Percentiles rank a stretch among this genome's conserved stretches.
Conservation (phyloP, 2,329 filamentous ascomycete species). For the Xenosphaeropsis pyriputrescens region DNA sequence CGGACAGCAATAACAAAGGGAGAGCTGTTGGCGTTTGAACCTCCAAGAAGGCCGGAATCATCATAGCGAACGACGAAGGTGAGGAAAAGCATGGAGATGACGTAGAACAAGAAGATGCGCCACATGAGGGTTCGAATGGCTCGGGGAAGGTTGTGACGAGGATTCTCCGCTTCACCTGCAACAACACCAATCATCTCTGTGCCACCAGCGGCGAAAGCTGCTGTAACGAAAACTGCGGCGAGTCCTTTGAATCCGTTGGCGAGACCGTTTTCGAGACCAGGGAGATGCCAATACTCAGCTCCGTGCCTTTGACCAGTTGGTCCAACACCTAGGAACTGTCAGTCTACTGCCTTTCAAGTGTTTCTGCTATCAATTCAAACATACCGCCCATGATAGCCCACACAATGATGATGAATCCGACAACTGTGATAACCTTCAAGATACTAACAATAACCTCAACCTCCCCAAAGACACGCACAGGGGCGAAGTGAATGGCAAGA, state of each 20-base stretch:
- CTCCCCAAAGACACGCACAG: conserved; percentile 56
- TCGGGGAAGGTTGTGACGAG: conserved; percentile 26
- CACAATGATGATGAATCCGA: conserved; percentile 59
- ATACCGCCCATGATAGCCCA: conserved; percentile 43
- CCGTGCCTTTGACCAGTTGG: conserved; percentile 29
- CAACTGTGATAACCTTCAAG: conserved; percentile 58
- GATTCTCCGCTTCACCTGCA: conserved; percentile 29
- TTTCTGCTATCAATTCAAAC: neutral
- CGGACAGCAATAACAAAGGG: conserved; percentile 39
- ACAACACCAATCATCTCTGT: conserved; percentile 33
- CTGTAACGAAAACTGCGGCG: conserved; percentile 48
- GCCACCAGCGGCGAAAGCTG: conserved; percentile 47
- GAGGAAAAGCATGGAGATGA: conserved; percentile 32
- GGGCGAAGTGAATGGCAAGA: conserved; percentile 50
- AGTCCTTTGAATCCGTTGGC: conserved; percentile 33
- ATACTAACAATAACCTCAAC: conserved; percentile 65
- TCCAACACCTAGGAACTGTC: conserved; percentile 26
- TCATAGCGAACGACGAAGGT: conserved; percentile 27
- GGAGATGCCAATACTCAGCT: conserved; percentile 35
- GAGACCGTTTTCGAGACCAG: conserved; percentile 18
- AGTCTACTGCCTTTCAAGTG: neutral
- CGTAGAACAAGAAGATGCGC: conserved; percentile 24
- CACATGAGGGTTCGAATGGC: conserved; percentile 33
- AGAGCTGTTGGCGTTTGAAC: conserved; percentile 21
- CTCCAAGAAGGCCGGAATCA: conserved; percentile 24